phyloP scores from a whole-genome alignment of 768 basidiomycete genomes.

The Kwoniella sp. region DNA sequence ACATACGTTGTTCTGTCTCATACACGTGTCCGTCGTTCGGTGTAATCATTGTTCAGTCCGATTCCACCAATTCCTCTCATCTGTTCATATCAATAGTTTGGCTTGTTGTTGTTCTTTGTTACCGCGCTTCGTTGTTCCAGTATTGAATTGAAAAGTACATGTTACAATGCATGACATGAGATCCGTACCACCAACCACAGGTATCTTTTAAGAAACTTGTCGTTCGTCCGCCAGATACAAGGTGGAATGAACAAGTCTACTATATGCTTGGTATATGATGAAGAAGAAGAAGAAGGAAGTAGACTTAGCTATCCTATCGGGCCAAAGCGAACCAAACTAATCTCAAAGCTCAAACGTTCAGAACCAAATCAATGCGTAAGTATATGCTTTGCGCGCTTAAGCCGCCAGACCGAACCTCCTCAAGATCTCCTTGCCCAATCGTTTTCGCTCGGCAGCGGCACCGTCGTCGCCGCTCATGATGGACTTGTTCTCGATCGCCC shows the following conservation, averaged over 20 bases:
- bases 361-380: not conserved
- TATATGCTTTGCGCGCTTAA: not conserved
- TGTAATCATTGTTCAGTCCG: no score
- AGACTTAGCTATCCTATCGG: no score
- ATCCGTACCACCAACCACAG: no score
- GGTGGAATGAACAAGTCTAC: not conserved
- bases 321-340: not conserved
- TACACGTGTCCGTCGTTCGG: no score
- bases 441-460: conserved; percentile 66
- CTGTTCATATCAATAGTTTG: not conserved
- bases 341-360: not conserved
- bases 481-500: conserved; percentile 92
- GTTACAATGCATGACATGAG: conserved; percentile 1
- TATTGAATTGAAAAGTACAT: not conserved
- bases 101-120: not conserved
- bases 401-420: conserved; percentile 47
- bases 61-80: no score
- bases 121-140: not conserved
- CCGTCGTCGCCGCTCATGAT: conserved; percentile 71
- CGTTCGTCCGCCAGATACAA: no score
- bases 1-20: not conserved
- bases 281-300: not conserved
- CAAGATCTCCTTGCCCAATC: conserved; percentile 65
- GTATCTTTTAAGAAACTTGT: not conserved
- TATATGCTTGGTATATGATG: not conserved